These are phyloP conservation scores for Rhodamnia argentea DNA, from an alignment of 345 rosid species.

Conservation along the genomic window DNA sequence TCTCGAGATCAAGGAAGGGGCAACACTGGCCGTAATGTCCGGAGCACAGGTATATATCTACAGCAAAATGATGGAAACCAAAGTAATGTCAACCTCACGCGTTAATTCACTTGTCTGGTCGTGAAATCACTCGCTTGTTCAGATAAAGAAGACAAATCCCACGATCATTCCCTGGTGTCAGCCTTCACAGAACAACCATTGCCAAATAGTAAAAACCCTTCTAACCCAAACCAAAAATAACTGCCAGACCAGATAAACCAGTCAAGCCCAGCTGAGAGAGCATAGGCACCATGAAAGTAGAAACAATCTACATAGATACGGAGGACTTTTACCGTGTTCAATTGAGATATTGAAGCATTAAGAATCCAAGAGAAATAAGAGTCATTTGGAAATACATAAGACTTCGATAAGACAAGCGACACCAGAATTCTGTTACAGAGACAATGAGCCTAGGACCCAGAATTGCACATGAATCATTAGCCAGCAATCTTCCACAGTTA, in stretches of 20 bases:
- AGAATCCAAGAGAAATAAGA: background rate
- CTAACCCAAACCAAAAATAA: background rate
- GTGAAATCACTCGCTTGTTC: too few species aligned
- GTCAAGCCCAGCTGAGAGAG: background rate
- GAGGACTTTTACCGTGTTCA: background rate
- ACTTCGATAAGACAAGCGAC: background rate
- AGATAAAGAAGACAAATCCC: background rate
- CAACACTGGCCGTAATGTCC: background rate
- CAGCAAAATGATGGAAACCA: background rate
- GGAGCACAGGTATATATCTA: background rate
- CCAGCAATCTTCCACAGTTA: constrained; percentile 41
- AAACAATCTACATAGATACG: background rate
- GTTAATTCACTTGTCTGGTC: background rate
- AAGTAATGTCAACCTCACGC: background rate
- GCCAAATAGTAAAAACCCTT: background rate
- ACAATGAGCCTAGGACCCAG: background rate
- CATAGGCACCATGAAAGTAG: background rate
- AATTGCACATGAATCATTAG: constrained; percentile 2
- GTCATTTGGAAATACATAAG: background rate
- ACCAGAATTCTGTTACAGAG: constrained; percentile 1
- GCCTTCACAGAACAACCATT: background rate
- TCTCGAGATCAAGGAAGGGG: background rate
- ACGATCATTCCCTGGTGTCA: background rate
- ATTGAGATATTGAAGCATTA: background rate
- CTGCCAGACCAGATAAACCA: background rate